Base-by-base conservation (phyloP, 768 basidiomycete species). In the Amanita pallidorosea region DNA sequence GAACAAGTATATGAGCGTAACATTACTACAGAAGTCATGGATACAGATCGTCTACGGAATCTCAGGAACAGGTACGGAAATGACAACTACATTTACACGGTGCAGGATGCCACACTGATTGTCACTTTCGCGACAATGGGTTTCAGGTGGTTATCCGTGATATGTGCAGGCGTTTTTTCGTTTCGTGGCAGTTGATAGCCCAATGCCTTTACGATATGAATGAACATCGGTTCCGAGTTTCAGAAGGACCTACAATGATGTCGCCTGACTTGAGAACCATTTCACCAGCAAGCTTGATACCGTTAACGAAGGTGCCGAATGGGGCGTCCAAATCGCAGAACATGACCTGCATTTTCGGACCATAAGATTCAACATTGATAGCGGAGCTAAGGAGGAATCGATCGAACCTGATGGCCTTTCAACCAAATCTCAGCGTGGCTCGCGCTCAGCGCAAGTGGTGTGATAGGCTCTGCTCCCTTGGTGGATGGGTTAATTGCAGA, bases 261-360 rank as follows among this genome's bases (percentile, higher is more conserved):
- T 77, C 76, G 17, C 73, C 73, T 7, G 64, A 57, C 47, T 66
- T 67, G 22, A 77, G 59, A 5, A 62, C 51, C 0, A 65, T 70
- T 38, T 63, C 65, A 8, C 43, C 50, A 17, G 62, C 63, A 54
- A 76, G 65, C 54, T 64, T 67, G 50, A 63, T 51, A 27, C 70
- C 70, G 52, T 77, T 78, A 45, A 78, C 62, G 54, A 65, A 73
- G 29, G 76, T 78, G 9, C 76, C 75, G 47, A 74, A 71, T 6
- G 68, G 56, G 5, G 74, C 68, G 15, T 69, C 67, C 40, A 73
- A 64, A 57, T 78, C 76, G 35, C 69, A 68, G 49, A 78, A 69
- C 49, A 67, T 70, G 13, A 75, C 59, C 76, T 78, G 53, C 18
- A 49, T 13, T 8, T 23, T 48, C n/a, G 45, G 52, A 49, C 29